Evolutionary conservation across 805 yeast species (phyloP).

Genomic region (Zygotorulaspora florentina): DNA sequence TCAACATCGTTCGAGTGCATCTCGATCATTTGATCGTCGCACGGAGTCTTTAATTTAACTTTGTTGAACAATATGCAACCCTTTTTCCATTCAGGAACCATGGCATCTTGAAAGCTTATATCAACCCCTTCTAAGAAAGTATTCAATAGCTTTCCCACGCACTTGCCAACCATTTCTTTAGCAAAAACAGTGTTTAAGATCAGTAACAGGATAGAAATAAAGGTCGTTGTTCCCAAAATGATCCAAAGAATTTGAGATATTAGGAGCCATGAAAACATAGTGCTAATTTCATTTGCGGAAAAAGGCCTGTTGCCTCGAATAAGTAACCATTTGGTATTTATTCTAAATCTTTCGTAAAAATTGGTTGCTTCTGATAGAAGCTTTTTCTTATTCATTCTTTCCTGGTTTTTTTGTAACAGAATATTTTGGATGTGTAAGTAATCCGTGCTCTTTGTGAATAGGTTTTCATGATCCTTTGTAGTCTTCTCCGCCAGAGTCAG

Average conservation of each 20-base stretch:
- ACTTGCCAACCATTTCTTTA: slow-evolving; percentile 79
- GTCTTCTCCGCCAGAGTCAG: background rate
- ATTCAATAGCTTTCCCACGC: slow-evolving; percentile 73
- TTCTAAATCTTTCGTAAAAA: slow-evolving; percentile 44
- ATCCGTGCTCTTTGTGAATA: slow-evolving; percentile 22
- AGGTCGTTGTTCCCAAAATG: slow-evolving; percentile 84
- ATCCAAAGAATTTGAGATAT: slow-evolving; percentile 80
- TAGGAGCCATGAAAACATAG: slow-evolving; percentile 84
- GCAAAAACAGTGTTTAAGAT: slow-evolving; percentile 79
- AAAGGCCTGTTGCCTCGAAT: slow-evolving; percentile 77
- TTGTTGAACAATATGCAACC: slow-evolving; percentile 77
- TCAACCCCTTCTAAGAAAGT: slow-evolving; percentile 65
- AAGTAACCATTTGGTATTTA: slow-evolving; percentile 68
- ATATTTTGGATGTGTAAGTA: slow-evolving; percentile 24
- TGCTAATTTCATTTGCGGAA: slow-evolving; percentile 82
- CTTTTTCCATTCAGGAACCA: slow-evolving; percentile 88
- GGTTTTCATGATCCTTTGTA: slow-evolving; percentile 10
- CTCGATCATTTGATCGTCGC: slow-evolving; percentile 30
- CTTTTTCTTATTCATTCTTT: slow-evolving; percentile 34
- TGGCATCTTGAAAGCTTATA: slow-evolving; percentile 82
- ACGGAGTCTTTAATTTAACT: slow-evolving; percentile 62
- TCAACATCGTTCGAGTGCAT: slow-evolving; percentile 1
- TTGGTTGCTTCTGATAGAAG: slow-evolving; percentile 41
- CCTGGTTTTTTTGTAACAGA: slow-evolving; percentile 21
- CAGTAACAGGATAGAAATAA: slow-evolving; percentile 71